These are phyloP conservation scores for Parachlorella kessleri DNA, from an alignment of 139 green algal species.

Conservation along the genomic window DNA sequence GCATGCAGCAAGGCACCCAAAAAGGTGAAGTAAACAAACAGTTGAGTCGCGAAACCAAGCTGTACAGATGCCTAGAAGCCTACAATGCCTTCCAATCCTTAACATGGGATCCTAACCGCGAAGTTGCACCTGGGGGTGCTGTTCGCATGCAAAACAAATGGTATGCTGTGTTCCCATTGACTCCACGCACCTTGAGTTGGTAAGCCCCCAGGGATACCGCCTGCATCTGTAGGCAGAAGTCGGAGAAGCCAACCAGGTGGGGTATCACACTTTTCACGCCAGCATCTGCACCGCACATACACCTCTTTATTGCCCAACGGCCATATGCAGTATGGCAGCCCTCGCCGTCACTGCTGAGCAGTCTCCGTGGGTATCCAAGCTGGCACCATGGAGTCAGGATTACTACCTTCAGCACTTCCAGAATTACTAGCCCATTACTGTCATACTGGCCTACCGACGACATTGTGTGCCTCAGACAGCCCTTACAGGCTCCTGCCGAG, in stretches of 20 bases:
- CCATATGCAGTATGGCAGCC: too few species aligned
- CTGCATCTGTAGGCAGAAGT: constrained; percentile 15
- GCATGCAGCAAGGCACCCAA: too few species aligned
- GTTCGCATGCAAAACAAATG: too few species aligned
- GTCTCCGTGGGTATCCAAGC: not conserved
- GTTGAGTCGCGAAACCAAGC: too few species aligned
- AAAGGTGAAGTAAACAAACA: too few species aligned
- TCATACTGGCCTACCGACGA: not conserved
- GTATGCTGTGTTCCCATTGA: too few species aligned
- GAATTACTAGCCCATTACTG: not conserved
- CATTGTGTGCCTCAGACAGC: not conserved
- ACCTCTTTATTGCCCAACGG: not conserved
- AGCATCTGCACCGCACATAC: not conserved
- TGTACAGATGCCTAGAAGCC: too few species aligned
- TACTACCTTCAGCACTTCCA: not conserved
- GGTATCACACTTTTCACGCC: constrained; percentile 28
- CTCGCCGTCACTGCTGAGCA: too few species aligned
- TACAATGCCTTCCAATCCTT: too few species aligned
- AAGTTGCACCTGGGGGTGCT: too few species aligned
- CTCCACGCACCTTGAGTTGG: constrained; percentile 18
- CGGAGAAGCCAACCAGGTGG: constrained; percentile 13
- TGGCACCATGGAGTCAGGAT: not conserved
- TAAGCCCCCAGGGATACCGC: constrained; percentile 20
- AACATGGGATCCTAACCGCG: too few species aligned
- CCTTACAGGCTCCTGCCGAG: not conserved